phyloP scores from a whole-genome alignment of 176 grass and related monocot species.

The Aegilops speltoides region DNA sequence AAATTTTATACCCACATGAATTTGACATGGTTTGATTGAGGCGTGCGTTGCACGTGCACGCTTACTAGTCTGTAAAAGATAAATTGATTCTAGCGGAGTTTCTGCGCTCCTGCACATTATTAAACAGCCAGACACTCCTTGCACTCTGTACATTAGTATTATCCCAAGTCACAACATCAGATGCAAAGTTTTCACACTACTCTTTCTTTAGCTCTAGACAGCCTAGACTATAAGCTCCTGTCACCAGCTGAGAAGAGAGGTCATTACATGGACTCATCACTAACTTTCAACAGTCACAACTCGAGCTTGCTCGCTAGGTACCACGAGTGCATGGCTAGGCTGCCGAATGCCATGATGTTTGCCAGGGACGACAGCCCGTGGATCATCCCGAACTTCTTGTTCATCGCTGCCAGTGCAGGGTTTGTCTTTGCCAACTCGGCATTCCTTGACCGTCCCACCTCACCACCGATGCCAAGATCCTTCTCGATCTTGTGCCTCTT shows the following conservation, averaged over 20 bases:
- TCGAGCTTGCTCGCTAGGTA: conserved; percentile 70
- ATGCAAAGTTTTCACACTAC: not conserved
- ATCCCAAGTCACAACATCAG: not conserved
- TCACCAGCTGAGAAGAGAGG: not conserved
- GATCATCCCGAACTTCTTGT: conserved; percentile 85
- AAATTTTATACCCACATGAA: too few species aligned
- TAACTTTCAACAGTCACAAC: conserved; percentile 29
- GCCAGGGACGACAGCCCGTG: conserved; percentile 76
- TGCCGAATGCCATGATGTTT: conserved; percentile 73
- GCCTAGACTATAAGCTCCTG: not conserved
- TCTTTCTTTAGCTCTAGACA: not conserved
- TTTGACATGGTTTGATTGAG: too few species aligned
- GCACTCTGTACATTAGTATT: not conserved
- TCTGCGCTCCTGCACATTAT: too few species aligned
- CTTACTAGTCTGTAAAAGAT: not conserved
- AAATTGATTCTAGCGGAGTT: not conserved
- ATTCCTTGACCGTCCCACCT: conserved; percentile 73
- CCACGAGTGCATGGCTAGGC: conserved; percentile 90
- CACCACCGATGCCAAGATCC: conserved; percentile 57
- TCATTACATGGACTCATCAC: not conserved
- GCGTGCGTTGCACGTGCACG: too few species aligned
- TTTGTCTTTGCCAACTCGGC: conserved; percentile 48
- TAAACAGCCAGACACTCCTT: not conserved
- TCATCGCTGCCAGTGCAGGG: conserved; percentile 52
- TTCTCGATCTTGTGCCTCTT: conserved; percentile 86